Percentiles rank a stretch among this genome's conserved stretches.
These are phyloP conservation scores for Pachysolen tannophilus DNA, from an alignment of 805 yeast genomes.

Conservation along the genomic window DNA sequence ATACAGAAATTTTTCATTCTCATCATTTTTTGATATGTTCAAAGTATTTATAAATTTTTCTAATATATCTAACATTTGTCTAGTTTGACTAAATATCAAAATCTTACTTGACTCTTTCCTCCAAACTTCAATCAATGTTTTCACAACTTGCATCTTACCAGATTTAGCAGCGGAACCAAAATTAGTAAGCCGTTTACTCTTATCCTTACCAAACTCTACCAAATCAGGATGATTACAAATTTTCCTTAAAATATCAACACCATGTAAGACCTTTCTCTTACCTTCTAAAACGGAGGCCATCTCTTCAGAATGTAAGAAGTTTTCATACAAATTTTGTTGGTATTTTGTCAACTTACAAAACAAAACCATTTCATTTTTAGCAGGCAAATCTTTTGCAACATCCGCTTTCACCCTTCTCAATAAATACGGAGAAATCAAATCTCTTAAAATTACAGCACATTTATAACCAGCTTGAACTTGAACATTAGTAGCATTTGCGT, in stretches of 20 bases:
- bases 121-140: conserved; percentile 72
- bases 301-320: conserved; percentile 72
- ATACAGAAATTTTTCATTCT: conserved; percentile 30
- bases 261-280: conserved; percentile 73
- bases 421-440: conserved; percentile 83
- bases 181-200: conserved; percentile 19
- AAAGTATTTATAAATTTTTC: conserved; percentile 52
- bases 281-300: conserved; percentile 65
- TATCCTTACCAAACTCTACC: conserved; percentile 33
- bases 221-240: conserved; percentile 96
- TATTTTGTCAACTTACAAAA: conserved; percentile 78
- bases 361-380: conserved; percentile 87
- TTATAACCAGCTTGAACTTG: conserved; percentile 95
- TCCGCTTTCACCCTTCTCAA: conserved; percentile 83
- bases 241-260: conserved; percentile 84
- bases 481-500: conserved; percentile 92
- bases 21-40: conserved; percentile 15
- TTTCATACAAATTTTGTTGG: conserved; percentile 69
- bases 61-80: conserved; percentile 87
- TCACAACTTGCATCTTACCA: conserved; percentile 88
- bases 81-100: conserved; percentile 83
- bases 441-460: conserved; percentile 87
- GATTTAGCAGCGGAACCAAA: conserved; percentile 58
- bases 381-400: conserved; percentile 91
- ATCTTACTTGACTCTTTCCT: conserved; percentile 67